These are phyloP conservation scores for Tremella fuciformis DNA, from an alignment of 768 basidiomycete genomes.

Conservation along the genomic window DNA sequence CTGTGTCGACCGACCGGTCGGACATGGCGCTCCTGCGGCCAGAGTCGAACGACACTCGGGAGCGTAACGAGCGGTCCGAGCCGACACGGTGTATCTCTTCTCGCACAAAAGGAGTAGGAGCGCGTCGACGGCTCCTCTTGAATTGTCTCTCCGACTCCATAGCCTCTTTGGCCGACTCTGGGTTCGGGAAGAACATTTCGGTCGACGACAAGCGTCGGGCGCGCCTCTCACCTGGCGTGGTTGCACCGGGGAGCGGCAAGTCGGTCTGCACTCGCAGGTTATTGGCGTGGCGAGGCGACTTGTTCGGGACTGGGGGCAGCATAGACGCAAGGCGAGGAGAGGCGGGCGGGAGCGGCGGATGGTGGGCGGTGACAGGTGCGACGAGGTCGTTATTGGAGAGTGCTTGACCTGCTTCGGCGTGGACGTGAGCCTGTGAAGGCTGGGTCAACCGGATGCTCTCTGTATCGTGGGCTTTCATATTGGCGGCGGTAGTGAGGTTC, in stretches of 20 bases:
- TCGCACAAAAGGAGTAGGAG: slow-evolving; percentile 35
- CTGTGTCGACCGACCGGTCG: not conserved
- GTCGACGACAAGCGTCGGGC: slow-evolving; percentile 15
- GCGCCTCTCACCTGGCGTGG: not conserved
- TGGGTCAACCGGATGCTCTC: too few species aligned
- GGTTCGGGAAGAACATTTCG: slow-evolving; percentile 35
- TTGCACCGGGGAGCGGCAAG: not conserved
- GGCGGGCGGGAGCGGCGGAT: slow-evolving; percentile 11
- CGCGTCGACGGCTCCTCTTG: slow-evolving; percentile 24
- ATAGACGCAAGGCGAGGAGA: slow-evolving; percentile 10
- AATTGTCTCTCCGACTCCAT: slow-evolving; percentile 27
- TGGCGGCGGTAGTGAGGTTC: not conserved
- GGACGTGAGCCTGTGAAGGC: not conserved
- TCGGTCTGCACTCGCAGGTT: slow-evolving; percentile 1
- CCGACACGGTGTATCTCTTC: slow-evolving; percentile 2
- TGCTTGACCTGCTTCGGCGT: slow-evolving; percentile 1
- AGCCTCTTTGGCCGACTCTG: slow-evolving; percentile 30
- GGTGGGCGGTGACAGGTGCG: not conserved
- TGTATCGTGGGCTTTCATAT: too few species aligned
- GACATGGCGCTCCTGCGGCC: not conserved
- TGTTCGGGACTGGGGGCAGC: slow-evolving; percentile 6
- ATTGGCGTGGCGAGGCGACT: not conserved
- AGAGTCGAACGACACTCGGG: slow-evolving; percentile 34
- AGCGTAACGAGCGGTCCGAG: slow-evolving; percentile 22
- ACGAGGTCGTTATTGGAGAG: not conserved